phyloP scores from a whole-genome alignment of 225 moss, liverwort and hornwort genomes.

The Sphagnum contortum region DNA sequence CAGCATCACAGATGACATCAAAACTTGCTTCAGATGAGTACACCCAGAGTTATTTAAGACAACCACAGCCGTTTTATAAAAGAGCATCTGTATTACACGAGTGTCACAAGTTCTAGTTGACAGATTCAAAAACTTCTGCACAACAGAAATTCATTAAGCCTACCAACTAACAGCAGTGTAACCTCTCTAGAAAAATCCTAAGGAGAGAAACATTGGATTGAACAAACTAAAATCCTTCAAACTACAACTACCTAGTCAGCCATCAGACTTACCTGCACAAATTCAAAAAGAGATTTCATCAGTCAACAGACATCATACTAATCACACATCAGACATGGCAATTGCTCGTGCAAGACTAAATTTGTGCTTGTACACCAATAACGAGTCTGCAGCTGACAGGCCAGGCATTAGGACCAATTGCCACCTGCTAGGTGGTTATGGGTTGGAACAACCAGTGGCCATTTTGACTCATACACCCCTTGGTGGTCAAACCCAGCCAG shows the following conservation, averaged over 20 bases:
- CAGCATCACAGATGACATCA: too few relatives aligned
- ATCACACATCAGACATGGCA: too few relatives aligned
- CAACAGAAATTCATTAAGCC: constrained; percentile 11
- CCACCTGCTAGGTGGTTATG: neutral
- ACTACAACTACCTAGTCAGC: neutral
- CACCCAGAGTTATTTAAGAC: too few relatives aligned
- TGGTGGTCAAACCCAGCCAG: neutral
- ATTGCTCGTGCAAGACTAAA: neutral
- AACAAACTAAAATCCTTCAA: neutral
- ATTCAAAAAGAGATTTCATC: too few relatives aligned
- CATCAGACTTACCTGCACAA: too few relatives aligned
- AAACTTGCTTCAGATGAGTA: too few relatives aligned
- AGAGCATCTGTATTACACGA: constrained; percentile 37
- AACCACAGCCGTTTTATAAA: constrained; percentile 8
- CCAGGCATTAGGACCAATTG: neutral
- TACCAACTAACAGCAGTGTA: constrained; percentile 6
- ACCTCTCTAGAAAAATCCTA: constrained; percentile 1
- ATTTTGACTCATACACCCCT: neutral
- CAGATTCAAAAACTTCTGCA: constrained; percentile 51
- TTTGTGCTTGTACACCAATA: neutral
- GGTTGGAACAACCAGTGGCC: too few relatives aligned
- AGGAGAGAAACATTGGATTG: neutral
- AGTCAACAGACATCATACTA: too few relatives aligned
- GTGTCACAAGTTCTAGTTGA: constrained; percentile 45
- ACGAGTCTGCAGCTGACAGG: neutral